A percentile compares a stretch with the other conserved stretches of the same genome.
These are phyloP conservation scores for Collybia mongolica DNA, from an alignment of 768 basidiomycete genomes.

Conservation along the genomic window DNA sequence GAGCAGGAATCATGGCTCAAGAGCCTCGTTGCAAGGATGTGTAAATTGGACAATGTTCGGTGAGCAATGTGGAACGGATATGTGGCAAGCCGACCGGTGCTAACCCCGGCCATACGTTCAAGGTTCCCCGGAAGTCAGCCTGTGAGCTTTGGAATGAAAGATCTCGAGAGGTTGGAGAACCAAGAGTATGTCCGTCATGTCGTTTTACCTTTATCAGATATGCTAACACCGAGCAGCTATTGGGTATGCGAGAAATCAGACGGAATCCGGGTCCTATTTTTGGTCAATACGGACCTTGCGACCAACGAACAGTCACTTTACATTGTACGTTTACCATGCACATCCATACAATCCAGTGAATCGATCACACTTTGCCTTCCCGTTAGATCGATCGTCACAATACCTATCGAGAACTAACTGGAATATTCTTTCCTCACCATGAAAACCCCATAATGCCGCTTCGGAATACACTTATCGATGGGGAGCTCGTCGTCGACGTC, in stretches of 20 bases:
- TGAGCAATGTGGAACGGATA: conserved; percentile 27
- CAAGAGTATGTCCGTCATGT: conserved; percentile 63
- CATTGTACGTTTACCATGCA: conserved; percentile 53
- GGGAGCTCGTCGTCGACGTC: conserved; percentile 89
- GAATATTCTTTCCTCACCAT: conserved; percentile 89
- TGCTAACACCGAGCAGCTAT: conserved; percentile 54
- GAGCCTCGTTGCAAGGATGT: conserved; percentile 58
- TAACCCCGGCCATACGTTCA: conserved; percentile 4
- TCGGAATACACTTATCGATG: conserved; percentile 83
- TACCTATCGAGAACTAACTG: conserved; percentile 68
- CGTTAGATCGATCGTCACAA: conserved; percentile 93
- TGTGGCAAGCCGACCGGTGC: background rate
- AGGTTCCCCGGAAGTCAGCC: conserved; percentile 98
- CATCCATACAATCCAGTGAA: background rate
- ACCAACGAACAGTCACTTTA: conserved; percentile 61
- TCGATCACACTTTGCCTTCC: background rate
- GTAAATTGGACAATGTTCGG: conserved; percentile 65
- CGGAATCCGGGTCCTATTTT: conserved; percentile 85
- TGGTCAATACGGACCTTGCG: conserved; percentile 62
- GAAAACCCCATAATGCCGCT: conserved; percentile 68
- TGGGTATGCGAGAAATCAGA: conserved; percentile 99
- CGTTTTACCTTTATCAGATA: conserved; percentile 1
- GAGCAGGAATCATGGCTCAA: conserved; percentile 69
- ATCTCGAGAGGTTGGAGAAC: conserved; percentile 73
- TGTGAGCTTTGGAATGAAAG: conserved; percentile 76